Base-by-base conservation (phyloP, 768 basidiomycete genomes). In the Daedaleopsis sinensis region DNA sequence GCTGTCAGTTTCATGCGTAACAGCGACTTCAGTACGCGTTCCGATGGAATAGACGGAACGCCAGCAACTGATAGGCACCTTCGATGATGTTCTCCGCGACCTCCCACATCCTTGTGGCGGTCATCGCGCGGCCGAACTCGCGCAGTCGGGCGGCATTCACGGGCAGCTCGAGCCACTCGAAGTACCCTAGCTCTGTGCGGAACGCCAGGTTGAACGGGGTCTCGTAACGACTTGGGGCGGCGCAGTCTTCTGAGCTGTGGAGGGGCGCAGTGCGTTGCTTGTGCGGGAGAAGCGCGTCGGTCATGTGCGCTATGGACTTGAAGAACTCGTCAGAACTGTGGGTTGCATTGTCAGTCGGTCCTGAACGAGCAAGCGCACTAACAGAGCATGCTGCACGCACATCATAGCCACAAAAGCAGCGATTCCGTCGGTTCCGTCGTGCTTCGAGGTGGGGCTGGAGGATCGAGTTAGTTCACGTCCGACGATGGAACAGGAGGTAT, bases 81-180 rank as follows among this genome's bases (percentile, higher is more conserved):
- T 32, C 39, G 38, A 57, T 19, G 44, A 62, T 48, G 21, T 62
- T 53, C 23, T 62, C 61, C 3, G 43, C 24, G 24, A 39, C 47
- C 46, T 62, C 61, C 61, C 55, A 57, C n/a, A 18, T 81, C 27
- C 78, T 80, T 11, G 87, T 85, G 19, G 85, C 87, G 3, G 77
- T 78, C 89, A 91, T 91, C 1, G 87, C 88, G 55, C 82, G 84
- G 24, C 87, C 88, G 66, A 91, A 90, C 42, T 87, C 78, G 58
- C 84, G 80, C 56, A 90, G 76, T 53, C 88, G 70, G 1, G 57
- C 62, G 36, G 73, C 70, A 52, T 72, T 65, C 39, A 76, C 78
- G 24, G 81, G 80, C 13, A 84, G 84, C 71, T 91, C 89, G 7
- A 91, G 76, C 90, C 90, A 91, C 12, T 62, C 55, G 38, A 57